Base-by-base conservation (phyloP, 176 grass and related monocot species). In the Zizania latifolia region DNA sequence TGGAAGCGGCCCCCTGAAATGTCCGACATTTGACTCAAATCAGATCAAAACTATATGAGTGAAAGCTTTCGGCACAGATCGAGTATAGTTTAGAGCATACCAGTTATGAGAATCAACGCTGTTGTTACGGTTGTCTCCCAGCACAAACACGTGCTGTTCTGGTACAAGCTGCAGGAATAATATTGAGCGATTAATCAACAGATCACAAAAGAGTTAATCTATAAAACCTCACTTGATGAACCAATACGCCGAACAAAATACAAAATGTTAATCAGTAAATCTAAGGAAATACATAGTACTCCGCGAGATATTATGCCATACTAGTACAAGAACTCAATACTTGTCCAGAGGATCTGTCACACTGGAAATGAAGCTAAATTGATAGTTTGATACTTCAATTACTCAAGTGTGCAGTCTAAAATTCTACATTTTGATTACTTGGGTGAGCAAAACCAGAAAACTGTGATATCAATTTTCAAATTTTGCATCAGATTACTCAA, bases 91-190 rank as follows among this genome's bases (percentile, higher is more conserved):
- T n/a, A 44, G 27, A 68, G 51, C 81, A 56, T 86, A 99, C 96
- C 96, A 99, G 51, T 92, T 67, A 29, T 92, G 96, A 61, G 96
- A 99, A 43, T 99, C 96, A 4, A 84, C 86, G 44, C 96, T 99
- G 85, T 95, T 81, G 84, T 99, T 99, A 1, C 96, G 86, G 77
- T 99, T 99, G 78, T 99, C 96, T 17, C 96, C 96, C 76, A 99
- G 60, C 38, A 99, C 96, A 82, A 99, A 99, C 37, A 95, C 96
- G 54, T 53, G 67, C 2, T 92, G 87, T 78, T 95, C 79, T 0
- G 89, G 92, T 12, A 99, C 76, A 83, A 95, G 76, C 96, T 99
- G 84, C 77, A 69, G 53, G 62, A 60, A 32, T 21, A 51, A 76
- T 26, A 72, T 51, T 40, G n/a, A 35, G 10, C 4, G 8, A 80